Conservation (phyloP, 2,329 filamentous ascomycete species). For the Paracorniculantispora psalliotae region DNA sequence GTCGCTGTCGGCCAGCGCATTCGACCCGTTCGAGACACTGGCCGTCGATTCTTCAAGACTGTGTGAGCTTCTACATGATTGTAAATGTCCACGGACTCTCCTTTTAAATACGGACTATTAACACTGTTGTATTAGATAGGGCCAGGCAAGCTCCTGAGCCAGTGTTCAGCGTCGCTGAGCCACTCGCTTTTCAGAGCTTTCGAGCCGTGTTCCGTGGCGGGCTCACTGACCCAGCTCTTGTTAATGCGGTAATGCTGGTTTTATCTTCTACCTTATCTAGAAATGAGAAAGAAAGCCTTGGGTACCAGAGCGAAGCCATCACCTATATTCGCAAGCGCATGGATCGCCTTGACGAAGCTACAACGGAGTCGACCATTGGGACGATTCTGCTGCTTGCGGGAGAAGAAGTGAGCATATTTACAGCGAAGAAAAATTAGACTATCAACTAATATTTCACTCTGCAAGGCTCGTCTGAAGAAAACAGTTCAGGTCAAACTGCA, state of each 20-base stretch:
- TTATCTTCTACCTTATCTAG: constrained; percentile 27
- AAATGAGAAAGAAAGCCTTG: constrained; percentile 29
- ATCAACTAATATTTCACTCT: not conserved
- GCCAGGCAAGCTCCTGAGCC: constrained; percentile 26
- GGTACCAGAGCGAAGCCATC: constrained; percentile 30
- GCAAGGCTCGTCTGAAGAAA: constrained; percentile 28
- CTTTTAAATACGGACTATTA: not conserved
- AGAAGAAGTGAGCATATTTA: constrained; percentile 26
- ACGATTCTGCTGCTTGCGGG: constrained; percentile 39
- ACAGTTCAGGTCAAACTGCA: constrained; percentile 36
- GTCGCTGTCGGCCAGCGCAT: not conserved
- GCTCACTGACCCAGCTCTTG: constrained; percentile 31
- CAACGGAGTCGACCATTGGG: constrained; percentile 34
- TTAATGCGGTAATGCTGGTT: constrained; percentile 36
- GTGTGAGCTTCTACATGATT: not conserved
- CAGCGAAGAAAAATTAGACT: too few relatives aligned
- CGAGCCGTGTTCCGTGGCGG: constrained; percentile 29
- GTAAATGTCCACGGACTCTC: too few relatives aligned
- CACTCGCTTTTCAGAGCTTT: constrained; percentile 35
- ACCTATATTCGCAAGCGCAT: constrained; percentile 31
- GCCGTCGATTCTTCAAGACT: not conserved
- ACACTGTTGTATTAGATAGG: constrained; percentile 17
- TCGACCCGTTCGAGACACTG: constrained; percentile 5
- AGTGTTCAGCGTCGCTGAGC: constrained; percentile 32
- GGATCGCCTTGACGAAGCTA: constrained; percentile 20